A percentile compares a stretch with the other conserved stretches of the same genome.
Conservation (phyloP, 106 monocot species). For the Triglochin maritima region DNA sequence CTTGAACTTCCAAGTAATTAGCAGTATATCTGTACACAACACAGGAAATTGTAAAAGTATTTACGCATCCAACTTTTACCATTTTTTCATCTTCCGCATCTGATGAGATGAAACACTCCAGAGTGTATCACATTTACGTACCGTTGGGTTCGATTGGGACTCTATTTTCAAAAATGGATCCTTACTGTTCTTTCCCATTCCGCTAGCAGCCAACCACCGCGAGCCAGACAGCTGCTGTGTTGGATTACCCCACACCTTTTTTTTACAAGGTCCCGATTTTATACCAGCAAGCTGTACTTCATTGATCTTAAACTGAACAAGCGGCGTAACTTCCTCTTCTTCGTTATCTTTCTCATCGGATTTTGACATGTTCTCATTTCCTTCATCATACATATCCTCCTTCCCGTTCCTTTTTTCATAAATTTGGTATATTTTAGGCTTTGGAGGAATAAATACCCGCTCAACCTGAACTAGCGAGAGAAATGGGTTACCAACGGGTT, state of each 20-base stretch:
- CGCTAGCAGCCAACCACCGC: slow-evolving; percentile 83
- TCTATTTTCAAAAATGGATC: slow-evolving; percentile 82
- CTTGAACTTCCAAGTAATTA: too few relatives aligned
- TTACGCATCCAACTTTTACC: slow-evolving; percentile 39
- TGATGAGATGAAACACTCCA: slow-evolving; percentile 90
- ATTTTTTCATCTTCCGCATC: slow-evolving; percentile 41
- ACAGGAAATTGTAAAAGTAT: too few relatives aligned
- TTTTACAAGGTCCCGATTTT: slow-evolving; percentile 63
- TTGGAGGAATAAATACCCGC: slow-evolving; percentile 80
- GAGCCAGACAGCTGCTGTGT: slow-evolving; percentile 73
- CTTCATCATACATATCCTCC: slow-evolving; percentile 18
- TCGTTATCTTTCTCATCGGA: slow-evolving; percentile 13
- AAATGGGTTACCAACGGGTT: slow-evolving; percentile 92
- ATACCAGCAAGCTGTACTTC: slow-evolving; percentile 93
- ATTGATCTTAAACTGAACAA: slow-evolving; percentile 49
- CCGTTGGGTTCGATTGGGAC: too few relatives aligned
- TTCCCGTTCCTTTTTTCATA: slow-evolving; percentile 46
- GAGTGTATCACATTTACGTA: slow-evolving; percentile 51
- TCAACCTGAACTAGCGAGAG: slow-evolving; percentile 94
- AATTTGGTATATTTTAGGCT: slow-evolving; percentile 70
- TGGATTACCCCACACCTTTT: slow-evolving; percentile 50
- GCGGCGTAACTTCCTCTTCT: slow-evolving; percentile 31
- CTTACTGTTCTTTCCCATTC: slow-evolving; percentile 93
- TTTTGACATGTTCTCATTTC: slow-evolving; percentile 26
- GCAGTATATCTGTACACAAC: too few relatives aligned